Conservation (phyloP, 257 asterid species). For the Gentiana macrophylla region DNA sequence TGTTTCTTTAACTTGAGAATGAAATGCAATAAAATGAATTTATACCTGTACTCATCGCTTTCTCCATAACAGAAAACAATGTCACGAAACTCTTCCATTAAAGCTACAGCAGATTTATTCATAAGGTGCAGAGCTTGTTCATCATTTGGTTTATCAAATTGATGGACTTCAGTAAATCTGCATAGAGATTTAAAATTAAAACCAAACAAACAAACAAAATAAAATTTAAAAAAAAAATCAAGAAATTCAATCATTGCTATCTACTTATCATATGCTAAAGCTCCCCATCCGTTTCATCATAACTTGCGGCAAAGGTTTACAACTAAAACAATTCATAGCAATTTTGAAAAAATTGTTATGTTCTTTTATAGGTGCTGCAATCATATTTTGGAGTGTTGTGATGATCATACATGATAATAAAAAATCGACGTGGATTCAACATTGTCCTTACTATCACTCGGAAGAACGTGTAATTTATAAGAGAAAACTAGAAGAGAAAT, state of each 20-base stretch:
- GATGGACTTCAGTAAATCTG: constrained; percentile 70
- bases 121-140: constrained; percentile 69
- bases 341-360: too few relatives aligned
- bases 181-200: neutral
- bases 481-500: constrained; percentile 8
- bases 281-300: too few relatives aligned
- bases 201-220: too few relatives aligned
- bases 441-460: neutral
- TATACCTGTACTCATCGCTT: constrained; percentile 85
- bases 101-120: constrained; percentile 71
- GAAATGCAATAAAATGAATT: constrained; percentile 8
- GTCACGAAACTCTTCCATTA: constrained; percentile 66
- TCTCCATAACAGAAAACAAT: constrained; percentile 79
- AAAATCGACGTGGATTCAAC: neutral
- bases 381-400: too few relatives aligned
- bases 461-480: constrained; percentile 2
- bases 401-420: neutral
- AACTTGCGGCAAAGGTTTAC: too few relatives aligned
- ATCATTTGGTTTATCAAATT: constrained; percentile 87
- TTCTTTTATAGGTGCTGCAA: neutral
- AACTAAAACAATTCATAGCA: too few relatives aligned
- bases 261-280: too few relatives aligned
- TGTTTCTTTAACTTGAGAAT: too few relatives aligned
- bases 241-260: too few relatives aligned
- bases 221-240: too few relatives aligned